Evolutionary conservation across 2,329 filamentous ascomycete genomes (phyloP), one percentile per base, ranked within the genome.

Genomic region (Penicillium sp.): DNA sequence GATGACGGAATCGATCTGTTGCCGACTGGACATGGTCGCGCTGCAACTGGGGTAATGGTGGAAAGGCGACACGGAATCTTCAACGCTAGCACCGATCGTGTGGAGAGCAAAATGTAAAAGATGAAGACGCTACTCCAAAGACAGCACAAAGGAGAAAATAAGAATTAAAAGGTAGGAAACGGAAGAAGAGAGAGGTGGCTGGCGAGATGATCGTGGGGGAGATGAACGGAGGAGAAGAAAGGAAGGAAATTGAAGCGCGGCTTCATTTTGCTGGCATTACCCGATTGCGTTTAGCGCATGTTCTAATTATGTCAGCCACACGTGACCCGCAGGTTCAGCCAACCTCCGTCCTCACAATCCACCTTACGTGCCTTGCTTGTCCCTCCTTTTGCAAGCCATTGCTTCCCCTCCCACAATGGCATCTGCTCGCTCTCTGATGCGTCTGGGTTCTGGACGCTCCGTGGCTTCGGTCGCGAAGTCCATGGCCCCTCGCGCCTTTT

Each of bases 1-100:
- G 56, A 74, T 74, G 67, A 74, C 70, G 18, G 70, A 72, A 56
- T 74, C 72, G 46, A 73, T 68, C 56, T 69, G 69, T 60, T 65
- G 68, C 53, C 69, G 66, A 63, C 60, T 71, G 41, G 69, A 71
- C 72, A 74, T 74, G 48, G 43, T 64, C 57, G 52, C 50, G 50
- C 57, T 55, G 54, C 52, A 48, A 42, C 31, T 20, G 56, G 46
- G 57, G 54, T 40, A 45, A 59, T 52, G 54, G 46, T n/a, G 53
- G 48, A 54, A 51, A 59, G 50, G 54, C 47, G 55, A 56, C 44
- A 55, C 27, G 44, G 50, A 56, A 59, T 52, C 52, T 55, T 37
- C 42, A 59, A 62, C 56, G 56, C 57, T 51, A 52, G 53, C 36
- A 58, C 50, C 50, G 40, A 50, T 32, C 7, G 31, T 34, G 47